Evolutionary conservation across 2,329 filamentous ascomycete genomes (phyloP).

Genomic region (Fusarium hainanense): DNA sequence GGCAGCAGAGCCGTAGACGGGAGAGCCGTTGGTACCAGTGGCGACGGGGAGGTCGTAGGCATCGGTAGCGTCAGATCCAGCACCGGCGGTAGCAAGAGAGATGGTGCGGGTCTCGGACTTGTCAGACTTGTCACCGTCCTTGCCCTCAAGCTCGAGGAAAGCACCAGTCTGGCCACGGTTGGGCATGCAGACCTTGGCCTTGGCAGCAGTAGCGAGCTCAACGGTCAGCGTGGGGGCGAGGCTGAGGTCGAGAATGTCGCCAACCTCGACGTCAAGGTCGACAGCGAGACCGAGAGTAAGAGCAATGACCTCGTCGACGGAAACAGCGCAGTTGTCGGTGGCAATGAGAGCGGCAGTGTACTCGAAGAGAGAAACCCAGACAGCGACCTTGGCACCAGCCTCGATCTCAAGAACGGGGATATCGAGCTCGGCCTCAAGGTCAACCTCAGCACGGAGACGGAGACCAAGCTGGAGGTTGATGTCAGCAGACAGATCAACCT

Average conservation of each 20-base stretch:
- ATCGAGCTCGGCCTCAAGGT: constrained; percentile 50
- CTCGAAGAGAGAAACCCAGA: constrained; percentile 66
- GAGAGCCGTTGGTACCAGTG: neutral
- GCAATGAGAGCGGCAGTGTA: constrained; percentile 58
- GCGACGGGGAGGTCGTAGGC: neutral
- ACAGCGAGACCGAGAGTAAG: constrained; percentile 43
- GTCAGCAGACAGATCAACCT: constrained; percentile 53
- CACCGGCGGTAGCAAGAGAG: constrained; percentile 14
- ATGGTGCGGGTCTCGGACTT: neutral
- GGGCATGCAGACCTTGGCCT: constrained; percentile 32
- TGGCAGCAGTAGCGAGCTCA: constrained; percentile 46
- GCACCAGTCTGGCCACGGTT: constrained; percentile 31
- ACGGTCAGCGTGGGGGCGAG: constrained; percentile 56
- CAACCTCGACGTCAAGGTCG: constrained; percentile 40
- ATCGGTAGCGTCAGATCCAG: neutral
- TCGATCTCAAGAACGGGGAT: constrained; percentile 47
- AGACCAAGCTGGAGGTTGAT: constrained; percentile 61
- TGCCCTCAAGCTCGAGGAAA: constrained; percentile 11
- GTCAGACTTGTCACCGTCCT: neutral
- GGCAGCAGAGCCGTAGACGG: neutral
- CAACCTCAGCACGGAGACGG: constrained; percentile 61
- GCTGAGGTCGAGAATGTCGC: constrained; percentile 51
- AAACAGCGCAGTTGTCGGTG: constrained; percentile 52
- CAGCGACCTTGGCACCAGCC: constrained; percentile 57
- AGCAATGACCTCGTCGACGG: constrained; percentile 36